Evolutionary conservation across 768 basidiomycete genomes (phyloP).

Genomic region (Boletus reticulatus): DNA sequence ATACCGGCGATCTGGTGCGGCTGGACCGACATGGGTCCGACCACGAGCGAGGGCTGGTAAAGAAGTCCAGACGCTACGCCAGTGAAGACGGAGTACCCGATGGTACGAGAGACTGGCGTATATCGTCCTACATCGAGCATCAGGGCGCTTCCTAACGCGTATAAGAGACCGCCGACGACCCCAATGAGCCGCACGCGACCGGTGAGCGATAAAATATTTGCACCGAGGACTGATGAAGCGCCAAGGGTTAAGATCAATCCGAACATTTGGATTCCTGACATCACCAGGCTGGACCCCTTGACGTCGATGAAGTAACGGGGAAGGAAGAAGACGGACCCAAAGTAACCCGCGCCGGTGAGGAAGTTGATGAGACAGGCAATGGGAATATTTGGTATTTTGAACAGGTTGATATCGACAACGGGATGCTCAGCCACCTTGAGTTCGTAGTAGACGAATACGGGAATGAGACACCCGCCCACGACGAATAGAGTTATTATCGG

Average conservation of each 20-base stretch:
- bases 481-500: constrained; percentile 30
- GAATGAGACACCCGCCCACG: constrained; percentile 31
- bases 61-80: constrained; percentile 33
- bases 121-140: constrained; percentile 33
- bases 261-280: constrained; percentile 35
- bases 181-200: constrained; percentile 33
- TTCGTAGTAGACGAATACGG: constrained; percentile 35
- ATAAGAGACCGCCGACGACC: constrained; percentile 28
- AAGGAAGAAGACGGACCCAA: constrained; percentile 37
- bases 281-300: constrained; percentile 32
- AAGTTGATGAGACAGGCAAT: constrained; percentile 37
- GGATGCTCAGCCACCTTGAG: constrained; percentile 32
- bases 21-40: constrained; percentile 35
- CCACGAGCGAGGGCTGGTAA: constrained; percentile 35
- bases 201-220: constrained; percentile 32
- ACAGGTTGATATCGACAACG: constrained; percentile 34
- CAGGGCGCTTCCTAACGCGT: constrained; percentile 32
- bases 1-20: constrained; percentile 34
- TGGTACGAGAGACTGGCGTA: constrained; percentile 27
- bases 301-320: constrained; percentile 40
- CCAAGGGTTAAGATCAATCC: constrained; percentile 35
- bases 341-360: constrained; percentile 38
- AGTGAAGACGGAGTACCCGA: constrained; percentile 32
- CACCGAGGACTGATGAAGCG: constrained; percentile 34
- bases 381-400: constrained; percentile 34